These are phyloP conservation scores for Lactarius hengduanensis DNA, from an alignment of 768 basidiomycete genomes.

Conservation along the genomic window DNA sequence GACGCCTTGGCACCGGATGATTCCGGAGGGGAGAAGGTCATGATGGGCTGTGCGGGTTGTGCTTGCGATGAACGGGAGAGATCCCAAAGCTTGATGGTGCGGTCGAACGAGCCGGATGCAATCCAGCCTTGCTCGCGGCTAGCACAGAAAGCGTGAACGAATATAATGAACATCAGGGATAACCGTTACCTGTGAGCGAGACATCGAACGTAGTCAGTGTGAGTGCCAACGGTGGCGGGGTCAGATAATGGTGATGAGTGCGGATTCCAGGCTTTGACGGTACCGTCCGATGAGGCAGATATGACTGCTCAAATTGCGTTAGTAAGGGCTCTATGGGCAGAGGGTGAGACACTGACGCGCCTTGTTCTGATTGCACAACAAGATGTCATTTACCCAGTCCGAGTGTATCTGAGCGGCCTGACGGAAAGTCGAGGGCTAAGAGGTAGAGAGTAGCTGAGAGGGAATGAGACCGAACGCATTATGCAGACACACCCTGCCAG, in stretches of 20 bases:
- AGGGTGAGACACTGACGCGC: slow-evolving; percentile 51
- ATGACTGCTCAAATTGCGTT: slow-evolving; percentile 52
- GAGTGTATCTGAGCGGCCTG: slow-evolving; percentile 88
- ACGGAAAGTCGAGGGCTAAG: slow-evolving; percentile 64
- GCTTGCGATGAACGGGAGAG: slow-evolving; percentile 38
- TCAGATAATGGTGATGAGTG: slow-evolving; percentile 59
- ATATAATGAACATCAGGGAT: slow-evolving; percentile 3
- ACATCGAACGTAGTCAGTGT: slow-evolving; percentile 86
- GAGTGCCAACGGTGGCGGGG: slow-evolving; percentile 68
- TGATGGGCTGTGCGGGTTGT: slow-evolving; percentile 47
- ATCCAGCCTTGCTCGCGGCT: slow-evolving; percentile 85
- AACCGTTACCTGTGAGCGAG: slow-evolving; percentile 59
- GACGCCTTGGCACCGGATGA: slow-evolving; percentile 63
- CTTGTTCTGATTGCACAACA: slow-evolving; percentile 90
- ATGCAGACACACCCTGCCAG: slow-evolving; percentile 46
- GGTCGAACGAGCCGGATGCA: slow-evolving; percentile 92
- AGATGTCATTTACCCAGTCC: slow-evolving; percentile 96
- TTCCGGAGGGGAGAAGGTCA: slow-evolving; percentile 68
- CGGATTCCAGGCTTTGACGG: slow-evolving; percentile 91
- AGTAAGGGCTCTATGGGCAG: background rate
- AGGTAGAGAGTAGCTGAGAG: background rate
- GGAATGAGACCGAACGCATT: background rate
- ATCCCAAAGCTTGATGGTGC: slow-evolving; percentile 95
- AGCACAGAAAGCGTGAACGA: slow-evolving; percentile 23
- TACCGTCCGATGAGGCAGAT: slow-evolving; percentile 94